Conservation (phyloP, 108 stramenopile species). For the Nannochloropsis gaditana region DNA sequence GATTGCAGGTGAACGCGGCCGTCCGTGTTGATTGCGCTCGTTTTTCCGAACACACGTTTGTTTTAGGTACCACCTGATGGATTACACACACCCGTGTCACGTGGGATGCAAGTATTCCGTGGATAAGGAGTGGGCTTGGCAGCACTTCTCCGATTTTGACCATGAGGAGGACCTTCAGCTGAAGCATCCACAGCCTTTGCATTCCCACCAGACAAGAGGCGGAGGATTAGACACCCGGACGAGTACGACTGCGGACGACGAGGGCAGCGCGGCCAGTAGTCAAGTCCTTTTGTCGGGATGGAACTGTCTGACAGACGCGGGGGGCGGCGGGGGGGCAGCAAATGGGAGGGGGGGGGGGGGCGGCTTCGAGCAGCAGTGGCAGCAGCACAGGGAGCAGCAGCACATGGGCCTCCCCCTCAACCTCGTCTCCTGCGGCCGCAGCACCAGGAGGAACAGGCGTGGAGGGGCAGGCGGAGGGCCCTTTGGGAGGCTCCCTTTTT, state of each 20-base stretch:
- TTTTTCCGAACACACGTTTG: background rate
- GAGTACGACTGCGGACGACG: background rate
- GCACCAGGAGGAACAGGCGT: background rate
- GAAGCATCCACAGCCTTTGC: background rate
- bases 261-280: background rate
- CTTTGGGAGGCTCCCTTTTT: background rate
- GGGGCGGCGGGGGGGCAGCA: background rate
- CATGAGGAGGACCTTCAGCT: background rate
- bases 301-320: background rate
- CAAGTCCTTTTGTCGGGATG: background rate
- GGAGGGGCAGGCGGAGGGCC: background rate
- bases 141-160: slow-evolving; percentile 1
- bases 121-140: background rate
- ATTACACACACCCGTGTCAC: background rate
- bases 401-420: slow-evolving; percentile 11
- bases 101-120: background rate
- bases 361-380: slow-evolving; percentile 3
- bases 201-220: background rate
- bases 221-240: background rate
- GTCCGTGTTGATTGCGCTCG: too few species aligned
- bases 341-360: background rate
- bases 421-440: background rate
- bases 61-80: background rate
- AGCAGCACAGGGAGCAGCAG: slow-evolving; percentile 6
- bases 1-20: too few species aligned